Conservation (phyloP, 352 stramenopile species). For the Globisporangium parvum region DNA sequence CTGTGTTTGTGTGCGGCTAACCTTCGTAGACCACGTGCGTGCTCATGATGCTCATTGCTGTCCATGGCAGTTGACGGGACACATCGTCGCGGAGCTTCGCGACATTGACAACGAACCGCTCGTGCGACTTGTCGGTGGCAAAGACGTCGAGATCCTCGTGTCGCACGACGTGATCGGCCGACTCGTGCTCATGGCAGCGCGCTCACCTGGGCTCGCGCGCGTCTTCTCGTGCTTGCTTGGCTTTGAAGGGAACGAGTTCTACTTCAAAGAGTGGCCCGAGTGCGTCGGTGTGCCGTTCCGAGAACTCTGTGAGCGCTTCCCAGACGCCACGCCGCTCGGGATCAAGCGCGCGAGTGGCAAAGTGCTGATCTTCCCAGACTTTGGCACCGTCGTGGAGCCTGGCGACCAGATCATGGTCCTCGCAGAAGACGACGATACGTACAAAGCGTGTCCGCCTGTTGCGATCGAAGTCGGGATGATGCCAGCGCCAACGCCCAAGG, state of each 20-base stretch:
- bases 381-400: constrained; percentile 21
- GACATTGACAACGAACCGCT: constrained; percentile 87
- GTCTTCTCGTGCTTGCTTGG: constrained; percentile 70
- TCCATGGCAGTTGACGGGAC: constrained; percentile 35
- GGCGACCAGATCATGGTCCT: constrained; percentile 80
- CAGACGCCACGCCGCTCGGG: constrained; percentile 74
- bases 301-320: constrained; percentile 65
- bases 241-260: constrained; percentile 88
- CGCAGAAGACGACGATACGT: constrained; percentile 86
- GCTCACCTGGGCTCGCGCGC: constrained; percentile 69
- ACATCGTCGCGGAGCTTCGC: constrained; percentile 84
- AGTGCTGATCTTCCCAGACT: constrained; percentile 52
- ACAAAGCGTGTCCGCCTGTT: constrained; percentile 50
- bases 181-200: constrained; percentile 80
- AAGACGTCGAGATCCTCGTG: constrained; percentile 79
- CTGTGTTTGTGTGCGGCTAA: background rate
- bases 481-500: constrained; percentile 19
- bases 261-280: constrained; percentile 84
- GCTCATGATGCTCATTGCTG: background rate
- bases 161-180: constrained; percentile 88
- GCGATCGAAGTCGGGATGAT: constrained; percentile 32
- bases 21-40: background rate
- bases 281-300: constrained; percentile 64
- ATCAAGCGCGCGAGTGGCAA: constrained; percentile 56
- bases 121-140: constrained; percentile 66